Base-by-base conservation (phyloP, 176 grass and related monocot genomes). In the Stipa capillata region DNA sequence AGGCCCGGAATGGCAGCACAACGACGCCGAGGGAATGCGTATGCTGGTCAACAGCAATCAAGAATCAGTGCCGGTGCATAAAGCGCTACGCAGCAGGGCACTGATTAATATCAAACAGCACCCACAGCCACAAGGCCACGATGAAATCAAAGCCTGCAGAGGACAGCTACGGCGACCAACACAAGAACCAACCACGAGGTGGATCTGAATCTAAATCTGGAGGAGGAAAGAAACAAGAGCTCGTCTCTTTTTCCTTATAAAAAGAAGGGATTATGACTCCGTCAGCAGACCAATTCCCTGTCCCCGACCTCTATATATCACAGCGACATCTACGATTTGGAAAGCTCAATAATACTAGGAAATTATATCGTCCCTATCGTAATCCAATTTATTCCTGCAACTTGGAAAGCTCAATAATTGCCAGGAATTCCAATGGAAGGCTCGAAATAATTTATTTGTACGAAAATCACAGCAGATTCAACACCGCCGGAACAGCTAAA, bases 171-270 rank as follows among this genome's bases (percentile, higher is more conserved):
- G 61, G 61, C 18, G 18, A 39, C 34, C 61, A 18, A 39, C 61
- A 65, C n/a, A n/a, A n/a, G 33, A 39, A n/a, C 61, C 61, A 65
- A 65, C 61, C 61, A 12, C 33, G n/a, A 13, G n/a, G n/a, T 35
- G 61, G 61, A 65, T 65, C 61, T 65, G 61, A 65, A 65, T n/a
- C n/a, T n/a, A n/a, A n/a, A n/a, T 65, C 61, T 37, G 39, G 34
- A 65, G 61, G 61, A 35, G n/a, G n/a, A n/a, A n/a, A n/a, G n/a
- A n/a, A n/a, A 12, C 8, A 65, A 39, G 34, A 61, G 61, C 58
- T 34, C 29, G 16, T 20, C 4, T 28, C 54, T 25, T 57, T 57
- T 15, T 28, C 9, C 8, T 17, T 29, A 37, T 36, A 39, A 39
- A 65, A 39, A 0, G 33, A 34, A n/a, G n/a, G n/a, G n/a, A n/a